Base-by-base conservation (phyloP, 2,329 filamentous ascomycete genomes). In the Pseudophaeomoniella oleicola region DNA sequence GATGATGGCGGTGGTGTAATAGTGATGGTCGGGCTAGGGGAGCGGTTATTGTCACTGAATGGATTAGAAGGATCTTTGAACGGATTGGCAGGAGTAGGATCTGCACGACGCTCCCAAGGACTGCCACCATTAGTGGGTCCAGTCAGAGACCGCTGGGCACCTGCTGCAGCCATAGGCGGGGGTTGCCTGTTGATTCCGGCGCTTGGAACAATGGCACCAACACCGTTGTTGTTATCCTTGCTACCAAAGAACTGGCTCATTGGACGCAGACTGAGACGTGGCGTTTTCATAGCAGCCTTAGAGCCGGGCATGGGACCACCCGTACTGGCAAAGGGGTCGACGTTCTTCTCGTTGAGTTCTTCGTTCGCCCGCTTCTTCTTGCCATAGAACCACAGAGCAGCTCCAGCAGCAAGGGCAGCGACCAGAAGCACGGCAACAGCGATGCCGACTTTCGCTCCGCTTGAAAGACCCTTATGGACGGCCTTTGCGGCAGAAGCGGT, bases 221-320 rank as follows among this genome's bases (percentile, higher is more conserved):
- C n/a, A n/a, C n/a, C n/a, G 44, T 39, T 40, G 40, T 34, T 45
- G 43, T 38, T 55, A 45, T 39, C 47, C 42, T 39, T 42, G 36
- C 43, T 76, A 4, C 84, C 81, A 29, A 83, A 68, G 59, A 94
- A 87, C 50, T 90, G 77, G 30, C 84, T 88, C 34, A 90, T 72
- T 2, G 86, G 86, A 35, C 85, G 79, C 37, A 94, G 68, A 51
- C 84, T 92, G 42, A 94, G 69, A 43, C 79, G 79, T n/a, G 86
- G 85, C 32, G 86, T 78, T 19, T 63, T 70, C 18, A 67, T 41
- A 41, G 54, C 48, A 42, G 47, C 44, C 18, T 48, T 48, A 35
- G 48, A 49, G 30, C 55, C 55, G 34, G 52, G 45, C 34, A 42
- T 45, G 16, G 52, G 42, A 29, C 52, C 45, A 22, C 48, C 49